These are phyloP conservation scores for Mantamonas sphyraenae DNA, from an alignment of 78 protist species.

Conservation along the genomic window DNA sequence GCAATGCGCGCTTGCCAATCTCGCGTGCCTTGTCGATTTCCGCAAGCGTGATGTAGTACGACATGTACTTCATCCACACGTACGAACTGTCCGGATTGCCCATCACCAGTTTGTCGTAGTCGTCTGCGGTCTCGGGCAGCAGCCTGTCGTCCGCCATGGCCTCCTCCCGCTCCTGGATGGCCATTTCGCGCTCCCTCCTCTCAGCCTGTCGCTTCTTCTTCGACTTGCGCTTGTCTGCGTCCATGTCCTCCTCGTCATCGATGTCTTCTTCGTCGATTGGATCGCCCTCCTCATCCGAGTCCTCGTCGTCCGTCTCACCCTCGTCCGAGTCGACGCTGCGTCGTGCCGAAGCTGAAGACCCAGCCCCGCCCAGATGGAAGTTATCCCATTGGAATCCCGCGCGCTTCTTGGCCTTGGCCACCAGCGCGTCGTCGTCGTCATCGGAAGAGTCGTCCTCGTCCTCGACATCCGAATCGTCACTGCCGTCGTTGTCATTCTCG, in stretches of 20 bases:
- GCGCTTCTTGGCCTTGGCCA: neutral
- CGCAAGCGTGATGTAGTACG: slow-evolving; percentile 32
- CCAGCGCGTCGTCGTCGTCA: neutral
- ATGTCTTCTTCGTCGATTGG: slow-evolving; percentile 2
- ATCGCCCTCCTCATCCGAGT: neutral
- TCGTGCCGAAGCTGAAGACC: no score
- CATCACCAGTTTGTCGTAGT: slow-evolving; percentile 82
- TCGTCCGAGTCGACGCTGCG: slow-evolving; percentile 5
- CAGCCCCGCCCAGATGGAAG: no score
- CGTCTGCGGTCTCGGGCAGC: slow-evolving; percentile 65
- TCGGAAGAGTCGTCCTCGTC: neutral
- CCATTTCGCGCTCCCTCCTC: neutral
- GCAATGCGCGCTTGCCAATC: slow-evolving; percentile 77
- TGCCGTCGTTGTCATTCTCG: neutral
- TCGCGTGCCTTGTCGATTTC: slow-evolving; percentile 80
- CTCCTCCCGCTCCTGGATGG: neutral
- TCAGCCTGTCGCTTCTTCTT: no score
- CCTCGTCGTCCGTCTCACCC: neutral
- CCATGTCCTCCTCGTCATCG: neutral
- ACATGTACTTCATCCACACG: slow-evolving; percentile 89
- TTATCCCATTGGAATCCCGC: neutral
- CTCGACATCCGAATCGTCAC: neutral
- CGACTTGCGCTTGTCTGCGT: neutral
- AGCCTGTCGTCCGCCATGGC: neutral
- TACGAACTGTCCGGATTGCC: slow-evolving; percentile 69